Evolutionary conservation across 1,284 basidiomycete species (phyloP).

Genomic region (Ustilago shanxiensis): DNA sequence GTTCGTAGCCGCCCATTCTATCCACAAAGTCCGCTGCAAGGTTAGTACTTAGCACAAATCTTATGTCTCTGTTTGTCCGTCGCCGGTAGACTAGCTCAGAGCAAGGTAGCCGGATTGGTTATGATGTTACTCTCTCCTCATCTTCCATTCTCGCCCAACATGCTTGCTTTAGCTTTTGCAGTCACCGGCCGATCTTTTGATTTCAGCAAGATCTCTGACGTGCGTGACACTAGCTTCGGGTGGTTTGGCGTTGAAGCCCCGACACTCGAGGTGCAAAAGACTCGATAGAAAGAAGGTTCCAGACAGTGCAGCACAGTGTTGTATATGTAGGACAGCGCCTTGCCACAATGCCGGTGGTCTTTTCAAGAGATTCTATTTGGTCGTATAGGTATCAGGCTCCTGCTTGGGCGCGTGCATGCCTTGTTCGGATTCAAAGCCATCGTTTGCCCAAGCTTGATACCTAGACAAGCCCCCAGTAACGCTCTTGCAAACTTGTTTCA

Average conservation of each 20-base stretch:
- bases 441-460: too few relatives aligned
- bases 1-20: too few relatives aligned
- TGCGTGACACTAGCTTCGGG: neutral
- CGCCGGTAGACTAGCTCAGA: neutral
- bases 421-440: neutral
- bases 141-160: neutral
- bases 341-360: neutral
- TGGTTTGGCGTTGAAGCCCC: neutral
- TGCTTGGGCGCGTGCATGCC: neutral
- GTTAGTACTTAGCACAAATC: neutral
- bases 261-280: neutral
- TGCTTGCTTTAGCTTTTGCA: too few relatives aligned
- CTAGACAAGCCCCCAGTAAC: too few relatives aligned
- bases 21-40: constrained; percentile 3
- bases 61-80: neutral
- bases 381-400: neutral
- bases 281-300: too few relatives aligned
- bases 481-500: too few relatives aligned
- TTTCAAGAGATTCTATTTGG: neutral
- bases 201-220: neutral
- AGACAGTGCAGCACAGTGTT: too few relatives aligned
- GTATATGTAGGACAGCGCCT: neutral
- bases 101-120: constrained; percentile 5
- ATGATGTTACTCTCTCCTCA: neutral
- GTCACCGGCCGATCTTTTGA: too few relatives aligned